phyloP scores from a whole-genome alignment of 2,329 filamentous ascomycete species.

The Ambrosiella xylebori region DNA sequence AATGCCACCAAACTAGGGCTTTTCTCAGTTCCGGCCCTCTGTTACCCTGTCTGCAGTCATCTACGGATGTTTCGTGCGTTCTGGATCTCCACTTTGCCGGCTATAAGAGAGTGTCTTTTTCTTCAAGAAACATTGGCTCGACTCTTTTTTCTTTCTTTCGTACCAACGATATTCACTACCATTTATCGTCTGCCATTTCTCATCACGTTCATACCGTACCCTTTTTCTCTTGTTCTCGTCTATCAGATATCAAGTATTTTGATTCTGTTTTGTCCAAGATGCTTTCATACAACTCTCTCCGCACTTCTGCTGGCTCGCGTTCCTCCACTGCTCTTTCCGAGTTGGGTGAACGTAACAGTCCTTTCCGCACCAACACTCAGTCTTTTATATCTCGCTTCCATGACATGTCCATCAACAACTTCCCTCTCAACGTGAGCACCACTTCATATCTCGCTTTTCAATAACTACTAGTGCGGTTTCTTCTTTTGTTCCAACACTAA shows the following conservation, averaged over 20 bases:
- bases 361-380: no score
- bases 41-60: no score
- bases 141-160: background rate
- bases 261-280: constrained; percentile 1
- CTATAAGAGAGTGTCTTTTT: background rate
- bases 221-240: background rate
- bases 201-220: background rate
- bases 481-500: no score
- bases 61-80: background rate
- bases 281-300: constrained; percentile 7
- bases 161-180: constrained; percentile 5
- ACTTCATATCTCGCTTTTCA: no score
- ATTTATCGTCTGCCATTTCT: background rate
- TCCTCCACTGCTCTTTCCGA: no score
- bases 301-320: background rate
- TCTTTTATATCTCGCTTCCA: background rate
- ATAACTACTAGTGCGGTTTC: no score
- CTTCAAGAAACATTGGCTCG: background rate
- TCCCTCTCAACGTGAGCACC: no score
- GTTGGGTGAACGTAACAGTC: no score
- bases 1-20: no score
- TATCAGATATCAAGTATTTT: background rate
- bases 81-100: background rate
- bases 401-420: background rate
- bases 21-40: no score